Conservation (phyloP, 768 basidiomycete genomes). For the Pluteus cervinus region DNA sequence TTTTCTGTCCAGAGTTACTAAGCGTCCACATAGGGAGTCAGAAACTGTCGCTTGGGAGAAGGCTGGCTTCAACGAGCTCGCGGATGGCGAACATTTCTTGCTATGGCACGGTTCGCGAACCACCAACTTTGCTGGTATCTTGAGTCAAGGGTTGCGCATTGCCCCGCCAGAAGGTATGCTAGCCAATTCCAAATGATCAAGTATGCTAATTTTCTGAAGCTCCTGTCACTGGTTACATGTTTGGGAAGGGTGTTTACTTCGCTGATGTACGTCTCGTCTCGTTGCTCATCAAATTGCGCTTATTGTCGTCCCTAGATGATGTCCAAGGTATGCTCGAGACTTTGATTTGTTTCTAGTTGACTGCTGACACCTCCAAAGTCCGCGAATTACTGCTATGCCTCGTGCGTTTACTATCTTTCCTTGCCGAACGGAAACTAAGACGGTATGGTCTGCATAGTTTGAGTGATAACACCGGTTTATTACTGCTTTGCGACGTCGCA, state of each 20-base stretch:
- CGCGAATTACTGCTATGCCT: conserved; percentile 48
- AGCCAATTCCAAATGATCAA: too few species aligned
- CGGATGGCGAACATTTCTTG: conserved; percentile 45
- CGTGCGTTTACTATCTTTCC: conserved; percentile 24
- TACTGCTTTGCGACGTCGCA: conserved; percentile 57
- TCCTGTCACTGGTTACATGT: conserved; percentile 56
- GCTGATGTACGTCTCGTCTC: conserved; percentile 39
- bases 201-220: conserved; percentile 29
- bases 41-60: conserved; percentile 34
- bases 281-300: conserved; percentile 2
- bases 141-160: conserved; percentile 57
- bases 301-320: conserved; percentile 39
- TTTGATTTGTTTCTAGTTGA: neutral
- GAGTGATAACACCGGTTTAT: conserved; percentile 45
- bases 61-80: conserved; percentile 36
- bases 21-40: conserved; percentile 10
- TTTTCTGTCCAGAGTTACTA: neutral
- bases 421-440: neutral
- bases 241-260: conserved; percentile 63
- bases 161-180: conserved; percentile 53
- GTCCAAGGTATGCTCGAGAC: conserved; percentile 41
- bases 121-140: conserved; percentile 61
- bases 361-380: conserved; percentile 27
- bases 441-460: conserved; percentile 25
- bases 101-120: conserved; percentile 62